Conservation (phyloP, 2,329 filamentous ascomycete species). For the Ramularia collo-cygni region DNA sequence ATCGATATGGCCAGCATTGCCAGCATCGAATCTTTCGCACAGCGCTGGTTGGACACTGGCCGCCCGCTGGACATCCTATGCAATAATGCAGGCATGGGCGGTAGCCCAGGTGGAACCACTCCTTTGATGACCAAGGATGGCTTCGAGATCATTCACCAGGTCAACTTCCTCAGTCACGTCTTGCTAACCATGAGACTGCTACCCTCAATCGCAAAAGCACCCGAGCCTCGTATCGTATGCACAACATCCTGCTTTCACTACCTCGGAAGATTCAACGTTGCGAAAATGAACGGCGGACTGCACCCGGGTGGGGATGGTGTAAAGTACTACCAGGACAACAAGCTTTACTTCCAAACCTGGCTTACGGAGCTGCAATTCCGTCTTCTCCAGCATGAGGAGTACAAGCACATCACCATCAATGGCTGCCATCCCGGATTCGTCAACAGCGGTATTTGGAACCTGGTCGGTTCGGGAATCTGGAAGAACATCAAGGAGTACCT, state of each 20-base stretch:
- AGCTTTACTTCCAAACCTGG: slow-evolving; percentile 31
- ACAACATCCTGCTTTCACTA: slow-evolving; percentile 7
- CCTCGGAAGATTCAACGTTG: slow-evolving; percentile 4
- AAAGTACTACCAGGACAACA: slow-evolving; percentile 28
- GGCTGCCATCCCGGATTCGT: slow-evolving; percentile 31
- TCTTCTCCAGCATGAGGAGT: slow-evolving; percentile 15
- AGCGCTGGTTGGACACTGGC: slow-evolving; percentile 20
- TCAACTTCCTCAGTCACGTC: slow-evolving; percentile 30
- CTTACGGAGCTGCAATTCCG: slow-evolving; percentile 27
- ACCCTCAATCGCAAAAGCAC: slow-evolving; percentile 22
- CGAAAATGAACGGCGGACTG: slow-evolving; percentile 21
- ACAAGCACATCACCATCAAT: slow-evolving; percentile 26
- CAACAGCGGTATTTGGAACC: slow-evolving; percentile 27
- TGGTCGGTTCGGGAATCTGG: slow-evolving; percentile 3
- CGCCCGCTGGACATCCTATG: slow-evolving; percentile 21
- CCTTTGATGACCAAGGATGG: slow-evolving; percentile 23
- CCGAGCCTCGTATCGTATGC: slow-evolving; percentile 21
- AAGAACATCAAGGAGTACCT: slow-evolving; percentile 1
- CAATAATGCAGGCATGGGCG: slow-evolving; percentile 29
- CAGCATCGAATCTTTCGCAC: slow-evolving; percentile 24
- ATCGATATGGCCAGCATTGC: slow-evolving; percentile 11
- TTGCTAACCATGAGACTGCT: slow-evolving; percentile 26
- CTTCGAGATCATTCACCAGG: slow-evolving; percentile 26
- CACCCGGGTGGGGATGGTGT: slow-evolving; percentile 1
- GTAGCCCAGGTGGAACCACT: slow-evolving; percentile 7